Conservation (phyloP, 345 rosid species). For the Gossypium sturtianum region DNA sequence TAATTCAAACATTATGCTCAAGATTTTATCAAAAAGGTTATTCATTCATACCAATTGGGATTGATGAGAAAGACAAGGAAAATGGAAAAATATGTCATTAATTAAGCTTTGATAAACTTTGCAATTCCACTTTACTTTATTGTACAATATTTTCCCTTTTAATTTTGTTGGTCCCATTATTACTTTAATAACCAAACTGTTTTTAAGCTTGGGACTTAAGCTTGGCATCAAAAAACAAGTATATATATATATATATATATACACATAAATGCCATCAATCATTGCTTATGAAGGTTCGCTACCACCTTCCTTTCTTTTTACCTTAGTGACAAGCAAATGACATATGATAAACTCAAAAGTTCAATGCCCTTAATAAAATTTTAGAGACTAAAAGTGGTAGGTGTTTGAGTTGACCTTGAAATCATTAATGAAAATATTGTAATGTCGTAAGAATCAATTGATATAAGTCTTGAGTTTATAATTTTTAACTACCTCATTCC, state of each 20-base stretch:
- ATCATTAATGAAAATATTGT: background rate
- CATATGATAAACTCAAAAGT: slow-evolving; percentile 6
- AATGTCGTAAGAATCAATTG: background rate
- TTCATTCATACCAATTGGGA: background rate
- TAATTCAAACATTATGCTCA: background rate
- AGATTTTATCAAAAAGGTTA: background rate
- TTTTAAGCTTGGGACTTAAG: slow-evolving; percentile 31
- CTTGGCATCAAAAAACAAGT: slow-evolving; percentile 19
- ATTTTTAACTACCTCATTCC: background rate
- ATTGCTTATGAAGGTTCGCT: slow-evolving; percentile 19
- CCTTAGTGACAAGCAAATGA: slow-evolving; percentile 43
- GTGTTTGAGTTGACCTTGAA: slow-evolving; percentile 25
- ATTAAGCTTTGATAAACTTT: background rate
- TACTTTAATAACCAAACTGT: slow-evolving; percentile 5
- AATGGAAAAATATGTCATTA: background rate
- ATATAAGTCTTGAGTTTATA: background rate
- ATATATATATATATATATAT: too few species aligned
- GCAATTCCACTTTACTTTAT: slow-evolving; percentile 7
- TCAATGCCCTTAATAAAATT: slow-evolving; percentile 6
- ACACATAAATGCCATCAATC: background rate
- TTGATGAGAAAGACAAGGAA: background rate
- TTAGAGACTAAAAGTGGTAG: slow-evolving; percentile 16
- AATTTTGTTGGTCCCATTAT: background rate
- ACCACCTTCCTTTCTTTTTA: slow-evolving; percentile 23
- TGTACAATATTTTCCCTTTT: background rate